Base-by-base conservation (phyloP, 495 filamentous ascomycete species). In the Penicillium samsonianum region DNA sequence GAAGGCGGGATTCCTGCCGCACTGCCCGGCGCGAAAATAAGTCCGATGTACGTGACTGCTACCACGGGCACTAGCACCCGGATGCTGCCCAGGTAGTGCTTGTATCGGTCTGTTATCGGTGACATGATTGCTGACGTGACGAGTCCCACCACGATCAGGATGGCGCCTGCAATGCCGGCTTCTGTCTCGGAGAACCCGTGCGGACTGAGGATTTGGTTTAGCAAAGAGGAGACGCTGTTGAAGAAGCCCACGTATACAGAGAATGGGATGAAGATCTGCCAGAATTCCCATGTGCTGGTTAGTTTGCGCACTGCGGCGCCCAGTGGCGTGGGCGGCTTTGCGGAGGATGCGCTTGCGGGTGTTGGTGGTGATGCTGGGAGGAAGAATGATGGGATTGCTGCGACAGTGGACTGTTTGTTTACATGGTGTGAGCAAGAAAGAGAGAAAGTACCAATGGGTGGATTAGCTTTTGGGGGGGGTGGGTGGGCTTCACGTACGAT, bases 81-180 rank as follows among this genome's bases (percentile, higher is more conserved):
- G 65, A 97, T 90, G 37, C 86, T 80, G 26, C 82, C 73, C 4
- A 96, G 77, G 68, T 88, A 96, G 17, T 84, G 79, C 65, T 96
- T 93, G 50, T 84, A 92, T 51, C 85, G 82, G 74, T 98, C 94
- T 57, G 93, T 82, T 57, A 97, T 78, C 8, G 94, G 94, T 1
- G 84, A 87, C 3, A 84, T 75, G 56, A 96, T 74, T 12, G 92
- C 94, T 2, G 91, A 78, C 26, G 80, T 60, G 35, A 96, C 76
- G 9, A 98, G 84, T 20, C 94, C 94, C 54, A 92, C 86, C 47
- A 96, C 76, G 67, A 98, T 98, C n/a, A 98, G 73, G 25, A 95
- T 69, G 1, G 89, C 94, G 58, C 94, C 94, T 12, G 88, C 89
- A 69, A 97, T 90, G 49, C 94, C 94, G 38, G 93, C 89, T 40